Conservation (phyloP, 2,329 filamentous ascomycete genomes). For the Verticillium dahliae region DNA sequence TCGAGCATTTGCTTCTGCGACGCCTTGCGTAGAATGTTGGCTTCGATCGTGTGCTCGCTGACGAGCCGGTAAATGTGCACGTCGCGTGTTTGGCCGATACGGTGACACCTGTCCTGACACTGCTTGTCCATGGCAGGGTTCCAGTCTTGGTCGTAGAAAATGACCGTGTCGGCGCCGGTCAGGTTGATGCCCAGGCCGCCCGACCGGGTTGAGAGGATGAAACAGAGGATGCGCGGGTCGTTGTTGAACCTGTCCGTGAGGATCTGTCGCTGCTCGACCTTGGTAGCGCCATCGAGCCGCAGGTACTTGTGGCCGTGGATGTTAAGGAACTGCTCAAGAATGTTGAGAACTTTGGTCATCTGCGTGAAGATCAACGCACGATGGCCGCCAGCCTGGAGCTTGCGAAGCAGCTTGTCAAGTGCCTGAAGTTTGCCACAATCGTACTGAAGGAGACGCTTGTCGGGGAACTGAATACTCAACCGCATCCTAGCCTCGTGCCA, state of each 20-base stretch:
- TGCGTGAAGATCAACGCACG: constrained; percentile 97
- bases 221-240: constrained; percentile 84
- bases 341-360: constrained; percentile 98
- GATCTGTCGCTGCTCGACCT: constrained; percentile 91
- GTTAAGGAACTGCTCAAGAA: constrained; percentile 94
- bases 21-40: constrained; percentile 92
- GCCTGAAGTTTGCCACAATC: constrained; percentile 95
- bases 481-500: constrained; percentile 93
- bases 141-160: constrained; percentile 99
- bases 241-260: constrained; percentile 96
- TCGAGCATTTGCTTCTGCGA: constrained; percentile 98
- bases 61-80: constrained; percentile 96
- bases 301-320: constrained; percentile 97
- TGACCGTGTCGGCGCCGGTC: constrained; percentile 93
- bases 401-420: constrained; percentile 77
- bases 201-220: constrained; percentile 91
- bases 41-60: constrained; percentile 92
- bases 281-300: constrained; percentile 91
- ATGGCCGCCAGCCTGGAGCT: constrained; percentile 82
- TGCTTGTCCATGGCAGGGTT: constrained; percentile 99
- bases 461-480: constrained; percentile 91
- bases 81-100: constrained; percentile 94
- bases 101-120: constrained; percentile 94
- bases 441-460: constrained; percentile 92
- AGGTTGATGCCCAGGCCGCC: constrained; percentile 94